phyloP scores from a whole-genome alignment of 1,284 basidiomycete species.

The Golubevia pallescens region DNA sequence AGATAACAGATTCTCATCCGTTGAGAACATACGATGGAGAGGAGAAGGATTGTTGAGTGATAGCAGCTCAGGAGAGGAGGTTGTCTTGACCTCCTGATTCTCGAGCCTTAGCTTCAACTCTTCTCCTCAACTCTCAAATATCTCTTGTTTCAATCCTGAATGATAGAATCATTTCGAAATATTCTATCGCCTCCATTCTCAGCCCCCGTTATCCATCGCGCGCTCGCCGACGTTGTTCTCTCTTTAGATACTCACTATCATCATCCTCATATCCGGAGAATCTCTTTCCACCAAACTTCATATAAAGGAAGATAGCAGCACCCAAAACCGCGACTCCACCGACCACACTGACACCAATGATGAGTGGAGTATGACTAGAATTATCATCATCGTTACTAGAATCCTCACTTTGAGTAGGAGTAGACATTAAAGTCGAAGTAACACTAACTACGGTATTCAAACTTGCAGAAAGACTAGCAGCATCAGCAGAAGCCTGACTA shows the following conservation, averaged over 20 bases:
- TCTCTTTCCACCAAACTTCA: constrained; percentile 46
- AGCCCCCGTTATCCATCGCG: not conserved
- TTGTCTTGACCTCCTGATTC: too few species aligned
- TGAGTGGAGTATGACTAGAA: constrained; percentile 37
- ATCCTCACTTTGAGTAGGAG: not conserved
- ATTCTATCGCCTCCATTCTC: not conserved
- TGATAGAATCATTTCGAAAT: not conserved
- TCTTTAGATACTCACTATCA: constrained; percentile 12
- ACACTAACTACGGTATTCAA: constrained; percentile 11
- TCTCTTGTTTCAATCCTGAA: too few species aligned
- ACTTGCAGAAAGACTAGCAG: constrained; percentile 15
- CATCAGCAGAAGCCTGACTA: not conserved
- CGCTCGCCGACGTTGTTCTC: not conserved
- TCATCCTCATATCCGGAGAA: constrained; percentile 37
- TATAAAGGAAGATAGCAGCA: constrained; percentile 40
- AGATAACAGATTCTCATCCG: too few species aligned
- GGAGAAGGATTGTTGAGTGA: too few species aligned
- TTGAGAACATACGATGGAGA: too few species aligned
- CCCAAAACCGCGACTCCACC: constrained; percentile 50
- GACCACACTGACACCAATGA: constrained; percentile 50
- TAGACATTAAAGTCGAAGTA: not conserved
- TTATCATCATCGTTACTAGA: not conserved
- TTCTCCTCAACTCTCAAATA: too few species aligned
- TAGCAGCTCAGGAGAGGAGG: too few species aligned
- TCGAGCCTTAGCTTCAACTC: too few species aligned